phyloP scores from a whole-genome alignment of 345 rosid genomes.

The Boechera divaricarpa region DNA sequence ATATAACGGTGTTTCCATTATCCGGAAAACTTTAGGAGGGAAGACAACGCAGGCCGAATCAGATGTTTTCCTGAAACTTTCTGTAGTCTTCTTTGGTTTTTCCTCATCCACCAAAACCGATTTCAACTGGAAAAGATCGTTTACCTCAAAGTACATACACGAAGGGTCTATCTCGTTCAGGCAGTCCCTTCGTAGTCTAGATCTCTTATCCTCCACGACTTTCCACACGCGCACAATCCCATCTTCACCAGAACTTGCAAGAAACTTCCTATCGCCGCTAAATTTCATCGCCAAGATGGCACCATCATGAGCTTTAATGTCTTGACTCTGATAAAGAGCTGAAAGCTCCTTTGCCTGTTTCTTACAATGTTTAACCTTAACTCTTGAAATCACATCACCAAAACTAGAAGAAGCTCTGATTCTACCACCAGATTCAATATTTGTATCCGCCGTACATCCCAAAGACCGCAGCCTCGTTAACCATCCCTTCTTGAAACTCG shows the following conservation, averaged over 20 bases:
- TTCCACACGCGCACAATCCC: conserved; percentile 70
- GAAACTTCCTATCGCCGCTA: conserved; percentile 77
- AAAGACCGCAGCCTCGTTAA: conserved; percentile 62
- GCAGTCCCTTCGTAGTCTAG: conserved; percentile 53
- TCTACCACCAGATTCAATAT: conserved; percentile 45
- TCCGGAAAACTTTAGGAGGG: conserved; percentile 76
- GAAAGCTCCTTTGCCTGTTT: conserved; percentile 75
- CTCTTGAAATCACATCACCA: conserved; percentile 51
- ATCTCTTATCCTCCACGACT: conserved; percentile 68
- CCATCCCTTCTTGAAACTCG: conserved; percentile 68
- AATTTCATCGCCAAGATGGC: conserved; percentile 74
- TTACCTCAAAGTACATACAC: conserved; percentile 69
- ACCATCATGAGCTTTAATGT: conserved; percentile 76
- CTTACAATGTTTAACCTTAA: conserved; percentile 68
- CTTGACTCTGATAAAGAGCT: conserved; percentile 75
- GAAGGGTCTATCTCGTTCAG: conserved; percentile 67
- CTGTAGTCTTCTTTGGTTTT: conserved; percentile 51
- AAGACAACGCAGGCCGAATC: conserved; percentile 77
- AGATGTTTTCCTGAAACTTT: conserved; percentile 65
- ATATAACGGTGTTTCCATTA: conserved; percentile 71
- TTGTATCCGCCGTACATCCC: conserved; percentile 58
- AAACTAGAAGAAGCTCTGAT: conserved; percentile 41
- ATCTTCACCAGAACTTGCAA: conserved; percentile 85
- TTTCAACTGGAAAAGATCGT: conserved; percentile 69
- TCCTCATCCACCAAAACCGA: conserved; percentile 63